Base-by-base conservation (phyloP, 2,329 filamentous ascomycete species). In the Fusarium albidum region DNA sequence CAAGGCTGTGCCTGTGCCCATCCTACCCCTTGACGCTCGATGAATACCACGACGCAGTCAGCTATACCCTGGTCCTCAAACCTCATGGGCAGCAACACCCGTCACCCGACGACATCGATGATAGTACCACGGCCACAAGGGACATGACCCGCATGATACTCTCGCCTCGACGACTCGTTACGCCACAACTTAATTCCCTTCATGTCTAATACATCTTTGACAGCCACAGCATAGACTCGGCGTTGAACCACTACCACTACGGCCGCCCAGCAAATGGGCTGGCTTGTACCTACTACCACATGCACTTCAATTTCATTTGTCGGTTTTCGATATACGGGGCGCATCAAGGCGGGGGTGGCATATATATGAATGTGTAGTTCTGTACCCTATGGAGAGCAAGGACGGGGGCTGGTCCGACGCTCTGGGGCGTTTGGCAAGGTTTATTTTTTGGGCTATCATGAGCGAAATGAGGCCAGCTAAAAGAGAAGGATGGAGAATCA, bases 201-300 rank as follows among this genome's bases (percentile, higher is more conserved):
- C 56, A 57, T 65, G 64, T 68, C 64, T 64, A 64, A 67, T 67
- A 65, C 53, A 61, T 45, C 54, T 58, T 63, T 59, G 59, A 61
- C 55, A 66, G 61, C 61, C 63, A 68, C 64, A 59, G 64, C 67
- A 73, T 72, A 73, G 69, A 70, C 64, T 66, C 54, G 64, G 70
- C 69, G 67, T 71, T 71, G 64, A 53, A 52, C 49, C 53, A 52
- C 53, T 53, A 43, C 44, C 59, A 45, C 58, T 50, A 54, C 55
- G 55, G 55, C 52, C 42, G 43, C 55, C 59, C 45, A 49, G 26
- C 49, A 53, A 49, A 55, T 33, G 63, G 45, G 55, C 48, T 21
- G 37, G 57, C 59, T 53, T 68, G 67, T 70, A 70, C 47, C 53
- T 64, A 65, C 60, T 60, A 69, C 39, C 46, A 57, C 57, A 54